Base-by-base conservation (phyloP, 73 alveolate genomes). In the Symbiodinium pilosum region DNA sequence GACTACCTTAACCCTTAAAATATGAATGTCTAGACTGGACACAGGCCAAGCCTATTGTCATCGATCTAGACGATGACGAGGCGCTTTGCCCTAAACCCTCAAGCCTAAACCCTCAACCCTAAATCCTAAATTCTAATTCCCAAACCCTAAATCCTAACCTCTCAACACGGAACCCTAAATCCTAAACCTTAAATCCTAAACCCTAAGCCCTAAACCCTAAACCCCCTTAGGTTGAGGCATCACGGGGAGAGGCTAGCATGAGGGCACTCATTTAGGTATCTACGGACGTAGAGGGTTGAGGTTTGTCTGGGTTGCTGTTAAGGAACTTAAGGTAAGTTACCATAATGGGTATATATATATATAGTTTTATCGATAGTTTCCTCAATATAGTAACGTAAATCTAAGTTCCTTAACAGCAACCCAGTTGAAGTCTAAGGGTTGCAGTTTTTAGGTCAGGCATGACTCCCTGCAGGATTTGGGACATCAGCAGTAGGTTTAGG, bases 41-140 rank as follows among this genome's bases (percentile, higher is more conserved):
- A n/a, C n/a, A 47, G 81, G 81, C 81, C 32, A 64, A 64, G 81
- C 81, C 81, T 38, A 64, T 64, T n/a, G 81, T 64, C 34, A 64
- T 64, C 81, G 81, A 64, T 64, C 81, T 64, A 18, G 81, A 64
- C 30, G 81, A 64, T 38, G 81, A 64, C 30, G 81, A 64, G 81
- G 81, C 34, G 38, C 75, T 47, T 28, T 28, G 4, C 34, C 38
- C 81, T 14, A 64, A 34, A 64, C 81, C 6, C 14, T 14, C 59
- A 47, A 14, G 59, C 59, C 59, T 14, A 14, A 47, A 9, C 59
- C 59, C 59, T 14, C 59, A 47, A 47, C 14, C 59, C 59, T 47
- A 6, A 47, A 47, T 47, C 59, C 81, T 36, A 3, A 64, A 24
- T 4, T 36, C 77, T 9, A 7, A 26, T 26, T 14, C 73, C 21